phyloP scores from a whole-genome alignment of 768 basidiomycete genomes.

The Crepidotus variabilis region DNA sequence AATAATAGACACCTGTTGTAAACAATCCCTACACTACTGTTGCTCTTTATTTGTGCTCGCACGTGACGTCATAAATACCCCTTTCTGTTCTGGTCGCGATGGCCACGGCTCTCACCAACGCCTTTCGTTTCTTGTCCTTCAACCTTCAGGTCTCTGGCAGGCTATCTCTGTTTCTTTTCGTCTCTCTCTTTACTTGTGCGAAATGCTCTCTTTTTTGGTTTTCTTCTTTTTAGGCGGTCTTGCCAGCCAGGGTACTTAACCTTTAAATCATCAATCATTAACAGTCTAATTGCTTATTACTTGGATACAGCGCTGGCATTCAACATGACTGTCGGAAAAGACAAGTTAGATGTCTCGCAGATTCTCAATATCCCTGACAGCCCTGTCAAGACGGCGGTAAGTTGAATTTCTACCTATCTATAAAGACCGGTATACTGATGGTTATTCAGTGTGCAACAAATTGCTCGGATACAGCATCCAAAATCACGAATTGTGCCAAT shows the following conservation, averaged over 20 bases:
- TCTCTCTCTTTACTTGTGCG: constrained; percentile 7
- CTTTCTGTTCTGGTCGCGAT: neutral
- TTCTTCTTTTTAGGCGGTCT: constrained; percentile 37
- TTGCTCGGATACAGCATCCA: constrained; percentile 23
- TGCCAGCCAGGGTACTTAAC: constrained; percentile 56
- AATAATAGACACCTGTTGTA: constrained; percentile 13
- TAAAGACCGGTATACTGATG: constrained; percentile 13
- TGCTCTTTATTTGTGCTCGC: neutral
- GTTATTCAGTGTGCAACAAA: constrained; percentile 29
- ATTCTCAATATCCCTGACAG: constrained; percentile 40
- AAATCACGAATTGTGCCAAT: constrained; percentile 38
- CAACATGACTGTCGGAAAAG: constrained; percentile 41
- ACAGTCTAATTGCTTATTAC: neutral
- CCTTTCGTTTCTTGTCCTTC: constrained; percentile 10
- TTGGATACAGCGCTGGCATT: constrained; percentile 38
- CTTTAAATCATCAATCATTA: neutral
- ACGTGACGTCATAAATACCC: constrained; percentile 23
- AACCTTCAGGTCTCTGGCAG: constrained; percentile 21
- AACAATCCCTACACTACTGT: constrained; percentile 23
- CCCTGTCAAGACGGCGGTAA: constrained; percentile 23
- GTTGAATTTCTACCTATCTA: constrained; percentile 20
- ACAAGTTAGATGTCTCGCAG: constrained; percentile 35
- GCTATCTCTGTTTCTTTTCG: constrained; percentile 15
- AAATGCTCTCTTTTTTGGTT: constrained; percentile 27
- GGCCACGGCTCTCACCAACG: neutral